Base-by-base conservation (phyloP, 257 asterid genomes). In the Vinca minor region DNA sequence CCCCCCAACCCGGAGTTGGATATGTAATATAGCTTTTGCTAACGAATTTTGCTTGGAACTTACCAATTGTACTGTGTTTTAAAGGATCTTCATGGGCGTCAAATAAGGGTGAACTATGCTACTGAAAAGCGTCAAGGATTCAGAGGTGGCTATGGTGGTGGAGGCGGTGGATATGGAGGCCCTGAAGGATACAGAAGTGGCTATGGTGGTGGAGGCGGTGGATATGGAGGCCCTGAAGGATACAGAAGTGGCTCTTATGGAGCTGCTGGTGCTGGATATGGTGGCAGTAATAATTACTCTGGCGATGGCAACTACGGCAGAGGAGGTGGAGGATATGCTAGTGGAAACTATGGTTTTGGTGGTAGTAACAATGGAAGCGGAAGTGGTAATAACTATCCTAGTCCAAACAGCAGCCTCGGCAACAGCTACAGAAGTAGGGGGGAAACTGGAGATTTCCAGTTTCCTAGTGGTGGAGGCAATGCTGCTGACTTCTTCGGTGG, bases 1-100 rank as follows among this genome's bases (percentile, higher is more conserved):
- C n/a, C n/a, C n/a, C n/a, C 26, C 71, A 50, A 3, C 47, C 54
- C 63, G 74, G 75, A 59, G 71, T 76, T 44, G 72, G 72, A 55
- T 28, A 5, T 54, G 2, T 34, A 4, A 56, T 26, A 36, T 12
- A 23, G 39, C 56, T 7, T 56, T 55, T 18, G 42, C 53, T 20
- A 2, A 32, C 15, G 18, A 23, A 6, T 47, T 65, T 0, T 39
- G 25, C 21, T 57, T 15, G 8, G 18, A 11, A 41, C 31, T 34
- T 45, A 35, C 5, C 48, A 29, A 46, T 42, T 13, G 1, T 25
- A 1, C 53, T 44, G 20, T 31, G 59, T 15, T 52, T n/a, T 31
- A 29, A 55, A 79, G 84, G 84, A 75, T 31, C 78, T 79, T 63
- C 84, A 79, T 15, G 84, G 84, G 49, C 72, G 83, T 49, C 58